Conservation (phyloP, 495 filamentous ascomycete genomes). For the Aspergillus indologenus region DNA sequence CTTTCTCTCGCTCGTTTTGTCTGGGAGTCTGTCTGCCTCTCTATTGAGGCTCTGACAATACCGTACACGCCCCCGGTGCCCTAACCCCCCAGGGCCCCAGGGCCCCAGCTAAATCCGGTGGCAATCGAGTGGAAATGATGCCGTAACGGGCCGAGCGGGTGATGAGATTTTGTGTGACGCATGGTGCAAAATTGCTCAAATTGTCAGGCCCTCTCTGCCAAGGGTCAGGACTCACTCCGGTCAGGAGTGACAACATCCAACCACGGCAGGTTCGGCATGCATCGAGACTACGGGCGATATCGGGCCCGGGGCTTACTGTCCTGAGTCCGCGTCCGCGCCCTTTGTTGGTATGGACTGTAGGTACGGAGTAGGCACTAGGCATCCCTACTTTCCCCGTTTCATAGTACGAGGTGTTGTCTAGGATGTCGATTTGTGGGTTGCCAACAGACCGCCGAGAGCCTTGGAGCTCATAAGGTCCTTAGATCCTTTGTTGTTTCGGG, state of each 20-base stretch:
- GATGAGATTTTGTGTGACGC: neutral
- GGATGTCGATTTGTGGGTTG: no score
- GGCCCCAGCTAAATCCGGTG: neutral
- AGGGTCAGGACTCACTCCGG: neutral
- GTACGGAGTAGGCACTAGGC: no score
- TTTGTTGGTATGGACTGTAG: neutral
- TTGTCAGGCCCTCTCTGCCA: no score
- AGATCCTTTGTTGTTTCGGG: neutral
- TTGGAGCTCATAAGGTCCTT: neutral
- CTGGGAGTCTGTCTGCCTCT: neutral
- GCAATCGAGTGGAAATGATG: neutral
- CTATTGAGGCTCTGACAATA: neutral
- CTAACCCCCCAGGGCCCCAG: no score
- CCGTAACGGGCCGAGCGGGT: constrained; percentile 6
- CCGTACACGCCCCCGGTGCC: constrained; percentile 1
- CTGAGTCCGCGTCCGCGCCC: neutral
- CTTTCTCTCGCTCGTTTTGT: neutral
- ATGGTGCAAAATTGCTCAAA: constrained; percentile 1
- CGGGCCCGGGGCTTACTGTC: neutral
- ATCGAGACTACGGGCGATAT: neutral
- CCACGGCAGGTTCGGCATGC: constrained; percentile 3
- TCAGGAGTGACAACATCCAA: constrained; percentile 7
- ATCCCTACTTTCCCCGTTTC: neutral
- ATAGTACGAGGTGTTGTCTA: neutral
- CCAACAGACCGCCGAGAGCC: neutral